Conservation (phyloP, 805 yeast species). For the Diddensiella transvaalensis region DNA sequence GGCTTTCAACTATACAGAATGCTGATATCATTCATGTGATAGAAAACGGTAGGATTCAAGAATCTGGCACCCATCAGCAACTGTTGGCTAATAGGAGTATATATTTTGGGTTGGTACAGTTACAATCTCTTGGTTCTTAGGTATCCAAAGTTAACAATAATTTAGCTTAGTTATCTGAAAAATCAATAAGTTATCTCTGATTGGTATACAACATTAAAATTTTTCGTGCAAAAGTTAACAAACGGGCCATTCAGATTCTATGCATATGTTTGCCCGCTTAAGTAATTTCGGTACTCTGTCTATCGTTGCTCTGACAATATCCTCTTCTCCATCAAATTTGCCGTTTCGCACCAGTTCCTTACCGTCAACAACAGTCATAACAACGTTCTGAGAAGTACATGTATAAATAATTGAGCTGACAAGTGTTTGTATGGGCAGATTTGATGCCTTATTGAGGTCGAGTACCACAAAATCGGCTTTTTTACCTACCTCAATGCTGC, state of each 20-base stretch:
- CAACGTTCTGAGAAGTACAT: slow-evolving; percentile 4
- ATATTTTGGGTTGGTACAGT: slow-evolving; percentile 38
- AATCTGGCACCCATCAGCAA: slow-evolving; percentile 52
- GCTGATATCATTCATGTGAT: slow-evolving; percentile 62
- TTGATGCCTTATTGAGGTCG: not conserved
- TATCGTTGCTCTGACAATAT: not conserved
- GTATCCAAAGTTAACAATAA: no score
- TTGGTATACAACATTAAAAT: no score
- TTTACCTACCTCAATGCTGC: slow-evolving; percentile 10
- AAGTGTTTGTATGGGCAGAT: slow-evolving; percentile 3
- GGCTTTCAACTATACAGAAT: slow-evolving; percentile 64
- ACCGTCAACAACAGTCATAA: slow-evolving; percentile 8
- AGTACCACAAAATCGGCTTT: slow-evolving; percentile 12
- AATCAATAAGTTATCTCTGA: no score
- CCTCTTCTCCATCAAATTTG: slow-evolving; percentile 5
- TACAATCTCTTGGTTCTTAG: slow-evolving; percentile 35
- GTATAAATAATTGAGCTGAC: slow-evolving; percentile 6
- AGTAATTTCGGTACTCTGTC: not conserved
- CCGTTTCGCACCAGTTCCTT: slow-evolving; percentile 5
- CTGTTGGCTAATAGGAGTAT: slow-evolving; percentile 39
- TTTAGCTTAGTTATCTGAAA: no score
- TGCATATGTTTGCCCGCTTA: not conserved
- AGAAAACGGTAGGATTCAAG: slow-evolving; percentile 58
- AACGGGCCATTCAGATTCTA: not conserved
- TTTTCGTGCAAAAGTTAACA: not conserved